Percentiles rank a stretch among this genome's conserved stretches.
phyloP scores from a whole-genome alignment of 345 rosid genomes.

The Populus euphratica region DNA sequence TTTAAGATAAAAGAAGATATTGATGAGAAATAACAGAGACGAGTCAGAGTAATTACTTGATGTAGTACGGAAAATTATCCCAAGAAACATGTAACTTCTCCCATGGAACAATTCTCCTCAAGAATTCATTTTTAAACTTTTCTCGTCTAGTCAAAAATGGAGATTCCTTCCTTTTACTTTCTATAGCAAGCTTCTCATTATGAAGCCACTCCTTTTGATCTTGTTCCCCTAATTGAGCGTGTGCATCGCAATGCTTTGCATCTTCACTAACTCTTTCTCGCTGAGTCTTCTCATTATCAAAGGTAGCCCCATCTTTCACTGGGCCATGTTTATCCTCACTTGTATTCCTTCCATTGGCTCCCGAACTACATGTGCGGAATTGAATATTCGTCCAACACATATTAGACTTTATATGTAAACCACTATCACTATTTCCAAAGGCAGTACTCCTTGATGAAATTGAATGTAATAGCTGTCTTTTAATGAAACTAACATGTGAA shows the following conservation, averaged over 20 bases:
- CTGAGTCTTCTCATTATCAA: slow-evolving; percentile 43
- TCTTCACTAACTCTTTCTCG: slow-evolving; percentile 27
- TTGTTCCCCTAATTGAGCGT: slow-evolving; percentile 77
- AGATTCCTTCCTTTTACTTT: slow-evolving; percentile 72
- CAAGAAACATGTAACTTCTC: slow-evolving; percentile 81
- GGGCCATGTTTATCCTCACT: slow-evolving; percentile 62
- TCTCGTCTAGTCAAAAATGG: slow-evolving; percentile 68
- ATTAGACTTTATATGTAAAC: slow-evolving; percentile 21
- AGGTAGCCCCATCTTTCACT: slow-evolving; percentile 40
- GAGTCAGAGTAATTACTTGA: slow-evolving; percentile 57
- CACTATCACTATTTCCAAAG: slow-evolving; percentile 17
- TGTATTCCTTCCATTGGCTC: slow-evolving; percentile 80
- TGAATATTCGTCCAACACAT: slow-evolving; percentile 32
- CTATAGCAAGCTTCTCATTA: slow-evolving; percentile 68
- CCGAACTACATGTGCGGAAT: slow-evolving; percentile 63
- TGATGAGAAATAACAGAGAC: slow-evolving; percentile 6
- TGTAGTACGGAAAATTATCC: slow-evolving; percentile 88
- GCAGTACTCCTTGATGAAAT: slow-evolving; percentile 23
- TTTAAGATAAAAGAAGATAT: not conserved
- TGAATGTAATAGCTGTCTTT: slow-evolving; percentile 34
- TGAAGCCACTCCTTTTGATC: slow-evolving; percentile 94
- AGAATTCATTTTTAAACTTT: slow-evolving; percentile 71
- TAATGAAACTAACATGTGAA: slow-evolving; percentile 30
- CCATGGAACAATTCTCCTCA: slow-evolving; percentile 87
- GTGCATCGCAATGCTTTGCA: slow-evolving; percentile 47